phyloP scores from a whole-genome alignment of 2,329 filamentous ascomycete species.

The Scortechinia acanthostroma region DNA sequence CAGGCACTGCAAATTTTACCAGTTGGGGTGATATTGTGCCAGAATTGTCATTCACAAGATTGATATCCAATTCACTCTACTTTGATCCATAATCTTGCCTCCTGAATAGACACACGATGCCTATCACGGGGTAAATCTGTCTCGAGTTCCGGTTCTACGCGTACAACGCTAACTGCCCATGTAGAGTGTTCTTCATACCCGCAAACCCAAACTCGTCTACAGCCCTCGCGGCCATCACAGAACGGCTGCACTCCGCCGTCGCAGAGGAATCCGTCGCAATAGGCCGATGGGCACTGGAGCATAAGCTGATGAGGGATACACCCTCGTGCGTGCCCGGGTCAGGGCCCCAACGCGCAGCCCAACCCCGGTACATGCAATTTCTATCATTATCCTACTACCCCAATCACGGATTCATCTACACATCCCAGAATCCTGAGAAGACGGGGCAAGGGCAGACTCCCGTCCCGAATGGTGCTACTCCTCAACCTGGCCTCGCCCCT shows the following conservation, averaged over 20 bases:
- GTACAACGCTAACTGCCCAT: neutral
- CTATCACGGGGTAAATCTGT: constrained; percentile 16
- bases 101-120: no score
- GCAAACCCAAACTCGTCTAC: constrained; percentile 26
- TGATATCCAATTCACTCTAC: no score
- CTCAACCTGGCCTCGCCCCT: neutral
- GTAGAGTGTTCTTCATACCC: constrained; percentile 31
- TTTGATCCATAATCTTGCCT: no score
- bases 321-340: constrained; percentile 24
- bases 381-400: neutral
- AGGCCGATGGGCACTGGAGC: constrained; percentile 27
- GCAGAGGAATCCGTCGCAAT: constrained; percentile 13
- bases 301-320: constrained; percentile 30
- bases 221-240: constrained; percentile 18
- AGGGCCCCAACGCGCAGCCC: constrained; percentile 11
- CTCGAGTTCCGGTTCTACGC: neutral
- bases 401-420: neutral
- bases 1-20: no score
- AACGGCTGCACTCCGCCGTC: constrained; percentile 25
- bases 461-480: neutral
- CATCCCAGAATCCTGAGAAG: neutral
- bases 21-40: no score
- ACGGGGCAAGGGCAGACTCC: neutral
- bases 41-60: no score
- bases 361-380: constrained; percentile 7